phyloP scores from a whole-genome alignment of 768 basidiomycete genomes.

The Podaxis sp. region DNA sequence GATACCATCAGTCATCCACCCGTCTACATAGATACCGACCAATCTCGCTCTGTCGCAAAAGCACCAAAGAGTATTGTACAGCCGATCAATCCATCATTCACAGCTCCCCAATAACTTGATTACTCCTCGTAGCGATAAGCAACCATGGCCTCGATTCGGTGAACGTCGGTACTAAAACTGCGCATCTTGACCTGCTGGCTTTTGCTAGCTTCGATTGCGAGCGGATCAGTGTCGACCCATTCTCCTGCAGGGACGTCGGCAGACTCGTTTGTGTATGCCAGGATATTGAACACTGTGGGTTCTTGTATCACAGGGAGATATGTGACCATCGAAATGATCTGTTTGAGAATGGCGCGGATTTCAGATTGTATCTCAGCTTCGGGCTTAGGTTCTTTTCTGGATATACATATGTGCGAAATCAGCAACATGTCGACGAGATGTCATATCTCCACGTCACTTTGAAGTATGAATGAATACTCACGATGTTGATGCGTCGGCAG shows the following conservation, averaged over 20 bases:
- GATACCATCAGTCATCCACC: slow-evolving; percentile 28
- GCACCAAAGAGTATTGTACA: not conserved
- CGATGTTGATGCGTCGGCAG: slow-evolving; percentile 48
- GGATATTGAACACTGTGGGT: slow-evolving; percentile 94
- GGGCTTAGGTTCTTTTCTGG: slow-evolving; percentile 60
- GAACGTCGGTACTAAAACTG: slow-evolving; percentile 97
- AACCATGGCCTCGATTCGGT: slow-evolving; percentile 96
- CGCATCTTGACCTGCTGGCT: slow-evolving; percentile 93
- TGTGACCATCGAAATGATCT: slow-evolving; percentile 95
- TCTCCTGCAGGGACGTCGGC: slow-evolving; percentile 90
- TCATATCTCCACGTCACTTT: not conserved
- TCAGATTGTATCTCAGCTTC: slow-evolving; percentile 94
- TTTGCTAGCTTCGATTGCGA: slow-evolving; percentile 90
- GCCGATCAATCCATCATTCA: not conserved
- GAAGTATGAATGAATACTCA: slow-evolving; percentile 31
- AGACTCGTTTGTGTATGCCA: slow-evolving; percentile 92
- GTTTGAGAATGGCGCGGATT: slow-evolving; percentile 96
- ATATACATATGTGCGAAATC: not conserved
- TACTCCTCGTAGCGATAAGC: slow-evolving; percentile 92
- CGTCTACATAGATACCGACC: not conserved
- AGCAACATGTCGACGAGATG: not conserved
- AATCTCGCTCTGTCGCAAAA: not conserved
- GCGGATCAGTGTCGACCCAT: slow-evolving; percentile 94
- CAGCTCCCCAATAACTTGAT: slow-evolving; percentile 9
- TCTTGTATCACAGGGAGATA: slow-evolving; percentile 96